Base-by-base conservation (phyloP, 2,329 filamentous ascomycete genomes). In the Penicillium sp. region DNA sequence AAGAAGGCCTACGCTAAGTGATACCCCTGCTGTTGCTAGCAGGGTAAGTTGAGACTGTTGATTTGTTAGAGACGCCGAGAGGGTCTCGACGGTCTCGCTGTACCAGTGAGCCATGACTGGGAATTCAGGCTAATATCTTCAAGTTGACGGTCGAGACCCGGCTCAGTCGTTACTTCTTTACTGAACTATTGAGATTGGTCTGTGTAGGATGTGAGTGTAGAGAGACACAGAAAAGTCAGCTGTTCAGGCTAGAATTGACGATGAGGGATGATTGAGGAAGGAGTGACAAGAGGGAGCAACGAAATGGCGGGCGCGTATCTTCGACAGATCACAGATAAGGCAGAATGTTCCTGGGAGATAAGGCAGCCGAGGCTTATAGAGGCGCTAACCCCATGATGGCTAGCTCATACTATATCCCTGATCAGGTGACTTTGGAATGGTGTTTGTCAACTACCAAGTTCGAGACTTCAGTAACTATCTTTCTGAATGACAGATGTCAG, bases 21-120 rank as follows among this genome's bases (percentile, higher is more conserved):
- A 78, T 41, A 68, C 71, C 21, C 76, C 75, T 23, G 76, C 73
- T 35, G 72, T 69, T n/a, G 73, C 74, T 35, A 77, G 61, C 38
- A 78, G 57, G 30, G 74, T 70, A 50, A 76, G 63, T n/a, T 75
- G 73, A 23, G 63, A 68, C 58, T 67, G 70, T 13, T 68, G 65
- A 62, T 72, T 72, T 50, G 70, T 62, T 50, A 75, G 66, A 55
- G 73, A 74, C 55, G 71, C 69, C 51, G 75, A 73, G 31, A 78
- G 63, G 57, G 73, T 70, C 56, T 76, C 74, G 65, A 71, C 64
- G 46, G 75, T 73, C 62, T 75, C 71, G 62, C 64, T 69, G 67
- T 76, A 75, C 65, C 75, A 73, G 35, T n/a, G 29, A 45, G 72
- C 70, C 75, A 77, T 77, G 31, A 17, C 29, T 19, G 44, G 26